Evolutionary conservation across 1,284 basidiomycete genomes (phyloP).

Genomic region (Ceratobasidium sp.): DNA sequence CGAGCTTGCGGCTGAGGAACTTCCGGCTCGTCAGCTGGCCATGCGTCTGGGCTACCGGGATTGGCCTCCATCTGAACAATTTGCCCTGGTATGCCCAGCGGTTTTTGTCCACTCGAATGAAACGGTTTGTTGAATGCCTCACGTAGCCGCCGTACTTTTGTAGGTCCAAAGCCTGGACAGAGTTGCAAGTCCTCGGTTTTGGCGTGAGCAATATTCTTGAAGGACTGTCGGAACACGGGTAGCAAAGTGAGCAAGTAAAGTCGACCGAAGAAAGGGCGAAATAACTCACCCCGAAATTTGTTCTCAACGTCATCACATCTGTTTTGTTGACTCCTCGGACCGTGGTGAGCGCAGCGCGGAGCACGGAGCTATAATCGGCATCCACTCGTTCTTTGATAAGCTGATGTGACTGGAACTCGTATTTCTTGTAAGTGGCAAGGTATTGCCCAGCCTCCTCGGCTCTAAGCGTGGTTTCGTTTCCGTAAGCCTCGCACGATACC

Average conservation of each 20-base stretch:
- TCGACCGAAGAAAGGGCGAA: not conserved
- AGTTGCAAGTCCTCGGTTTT: constrained; percentile 80
- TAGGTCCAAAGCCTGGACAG: constrained; percentile 93
- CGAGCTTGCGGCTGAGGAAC: constrained; percentile 44
- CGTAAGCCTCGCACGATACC: not conserved
- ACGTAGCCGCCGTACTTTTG: constrained; percentile 88
- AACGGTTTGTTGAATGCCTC: constrained; percentile 85
- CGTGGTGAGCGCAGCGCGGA: constrained; percentile 88
- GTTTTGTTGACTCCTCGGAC: constrained; percentile 98
- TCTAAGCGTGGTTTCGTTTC: constrained; percentile 59
- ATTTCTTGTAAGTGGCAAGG: constrained; percentile 90
- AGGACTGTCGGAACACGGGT: constrained; percentile 71
- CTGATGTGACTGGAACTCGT: constrained; percentile 93
- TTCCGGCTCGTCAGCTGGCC: not conserved
- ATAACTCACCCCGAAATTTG: constrained; percentile 87
- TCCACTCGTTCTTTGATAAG: constrained; percentile 94
- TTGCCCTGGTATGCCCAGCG: constrained; percentile 20
- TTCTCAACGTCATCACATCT: constrained; percentile 93
- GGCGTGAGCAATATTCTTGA: constrained; percentile 81
- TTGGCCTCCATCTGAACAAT: constrained; percentile 9
- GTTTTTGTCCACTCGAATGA: constrained; percentile 55
- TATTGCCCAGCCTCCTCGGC: constrained; percentile 93
- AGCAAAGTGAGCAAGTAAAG: constrained; percentile 23
- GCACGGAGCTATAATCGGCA: constrained; percentile 85
- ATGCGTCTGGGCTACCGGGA: not conserved